Evolutionary conservation across 2,329 filamentous ascomycete species (phyloP).

Genomic region (Emydomyces testavorans): DNA sequence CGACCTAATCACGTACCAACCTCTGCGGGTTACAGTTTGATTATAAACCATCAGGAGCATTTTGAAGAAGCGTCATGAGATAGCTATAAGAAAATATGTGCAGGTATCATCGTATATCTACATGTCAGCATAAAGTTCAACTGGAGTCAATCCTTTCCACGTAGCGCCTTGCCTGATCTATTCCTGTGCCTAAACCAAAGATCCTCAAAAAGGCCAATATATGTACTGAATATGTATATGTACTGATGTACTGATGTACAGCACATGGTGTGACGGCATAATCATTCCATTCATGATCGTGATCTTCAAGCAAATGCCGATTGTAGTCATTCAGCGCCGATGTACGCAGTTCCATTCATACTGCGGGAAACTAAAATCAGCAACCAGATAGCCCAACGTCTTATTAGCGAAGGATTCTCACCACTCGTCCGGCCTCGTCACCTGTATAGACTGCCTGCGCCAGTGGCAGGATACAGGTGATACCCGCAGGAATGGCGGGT

Average conservation of each 20-base stretch:
- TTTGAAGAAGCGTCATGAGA: not conserved
- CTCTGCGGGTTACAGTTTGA: no score
- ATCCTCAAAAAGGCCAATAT: no score
- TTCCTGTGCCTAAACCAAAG: no score
- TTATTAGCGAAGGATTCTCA: conserved; percentile 43
- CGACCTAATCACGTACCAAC: no score
- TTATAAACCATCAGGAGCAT: not conserved
- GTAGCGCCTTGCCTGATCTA: not conserved
- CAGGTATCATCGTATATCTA: not conserved
- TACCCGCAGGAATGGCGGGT: conserved; percentile 48
- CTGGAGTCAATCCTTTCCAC: not conserved
- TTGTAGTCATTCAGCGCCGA: conserved; percentile 27
- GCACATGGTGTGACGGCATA: not conserved
- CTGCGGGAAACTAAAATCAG: conserved; percentile 24
- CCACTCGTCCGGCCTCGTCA: conserved; percentile 84
- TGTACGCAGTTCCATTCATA: conserved; percentile 50
- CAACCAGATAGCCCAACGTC: not conserved
- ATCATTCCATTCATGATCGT: conserved; percentile 4
- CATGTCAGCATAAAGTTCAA: not conserved
- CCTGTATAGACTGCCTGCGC: conserved; percentile 79
- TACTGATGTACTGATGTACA: no score
- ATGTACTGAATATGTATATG: no score
- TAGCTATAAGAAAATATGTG: not conserved
- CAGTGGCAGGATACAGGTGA: conserved; percentile 78
- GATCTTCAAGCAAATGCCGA: not conserved